phyloP scores from a whole-genome alignment of 2,329 filamentous ascomycete genomes.

The Fusarium foetens region DNA sequence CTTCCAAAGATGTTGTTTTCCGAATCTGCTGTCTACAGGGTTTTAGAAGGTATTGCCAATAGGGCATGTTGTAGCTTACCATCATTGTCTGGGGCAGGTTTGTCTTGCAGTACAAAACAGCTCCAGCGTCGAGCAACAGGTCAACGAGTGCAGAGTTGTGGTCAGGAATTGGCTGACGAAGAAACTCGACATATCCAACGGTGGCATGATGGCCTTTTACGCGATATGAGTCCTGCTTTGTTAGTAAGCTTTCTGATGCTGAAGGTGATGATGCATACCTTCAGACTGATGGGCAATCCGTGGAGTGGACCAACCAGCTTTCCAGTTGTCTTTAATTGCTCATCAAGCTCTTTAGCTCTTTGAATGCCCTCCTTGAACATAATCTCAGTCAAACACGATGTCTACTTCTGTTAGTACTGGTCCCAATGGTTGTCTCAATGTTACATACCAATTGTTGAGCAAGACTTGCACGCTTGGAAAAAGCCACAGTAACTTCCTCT shows the following conservation, averaged over 20 bases:
- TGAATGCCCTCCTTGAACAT: conserved; percentile 33
- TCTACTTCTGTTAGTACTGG: conserved; percentile 1
- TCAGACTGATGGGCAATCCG: conserved; percentile 39
- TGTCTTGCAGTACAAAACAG: conserved; percentile 54
- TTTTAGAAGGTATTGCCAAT: background rate
- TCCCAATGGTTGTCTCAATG: fast-evolving
- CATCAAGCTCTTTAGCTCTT: conserved; percentile 26
- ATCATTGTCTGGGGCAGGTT: conserved; percentile 71
- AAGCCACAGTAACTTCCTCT: conserved; percentile 35
- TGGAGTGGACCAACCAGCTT: conserved; percentile 36
- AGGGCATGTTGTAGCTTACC: conserved; percentile 43
- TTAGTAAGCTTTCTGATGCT: background rate
- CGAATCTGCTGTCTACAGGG: conserved; percentile 40
- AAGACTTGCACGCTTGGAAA: conserved; percentile 38
- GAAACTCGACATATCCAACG: conserved; percentile 42
- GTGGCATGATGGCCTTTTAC: conserved; percentile 41
- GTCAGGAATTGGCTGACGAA: conserved; percentile 32
- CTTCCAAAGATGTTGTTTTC: conserved; percentile 53
- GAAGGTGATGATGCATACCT: background rate
- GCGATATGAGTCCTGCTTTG: conserved; percentile 38
- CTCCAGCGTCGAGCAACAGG: conserved; percentile 41
- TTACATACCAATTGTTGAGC: conserved; percentile 35
- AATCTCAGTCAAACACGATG: conserved; percentile 36
- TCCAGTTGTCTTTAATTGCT: conserved; percentile 35
- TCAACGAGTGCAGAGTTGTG: conserved; percentile 41